Evolutionary conservation across 805 yeast genomes (phyloP).

Genomic region (Saccharomycopsis sp.): DNA sequence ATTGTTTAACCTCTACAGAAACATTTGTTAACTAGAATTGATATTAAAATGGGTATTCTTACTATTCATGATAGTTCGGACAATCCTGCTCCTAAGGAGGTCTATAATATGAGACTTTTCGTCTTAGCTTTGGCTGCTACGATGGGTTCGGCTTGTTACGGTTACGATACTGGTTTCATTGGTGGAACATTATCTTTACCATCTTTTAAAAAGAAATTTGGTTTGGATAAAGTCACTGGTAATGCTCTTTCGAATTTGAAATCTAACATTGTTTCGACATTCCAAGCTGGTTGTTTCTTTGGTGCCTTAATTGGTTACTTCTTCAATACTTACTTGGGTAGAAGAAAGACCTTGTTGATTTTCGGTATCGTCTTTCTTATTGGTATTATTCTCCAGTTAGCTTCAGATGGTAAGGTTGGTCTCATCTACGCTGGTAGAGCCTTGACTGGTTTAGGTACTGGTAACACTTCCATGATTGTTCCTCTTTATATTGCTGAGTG

Average conservation of each 20-base stretch:
- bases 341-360: slow-evolving; percentile 34
- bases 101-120: slow-evolving; percentile 40
- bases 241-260: slow-evolving; percentile 26
- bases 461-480: slow-evolving; percentile 43
- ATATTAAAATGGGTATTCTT: slow-evolving; percentile 1
- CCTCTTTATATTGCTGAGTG: slow-evolving; percentile 43
- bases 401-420: slow-evolving; percentile 34
- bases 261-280: slow-evolving; percentile 41
- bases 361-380: slow-evolving; percentile 37
- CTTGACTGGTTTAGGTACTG: slow-evolving; percentile 47
- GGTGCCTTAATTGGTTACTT: slow-evolving; percentile 38
- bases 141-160: slow-evolving; percentile 44
- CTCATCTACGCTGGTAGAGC: slow-evolving; percentile 49
- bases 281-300: slow-evolving; percentile 48
- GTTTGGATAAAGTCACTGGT: slow-evolving; percentile 30
- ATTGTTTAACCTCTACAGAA: too few relatives aligned
- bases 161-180: slow-evolving; percentile 51
- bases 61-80: slow-evolving; percentile 15
- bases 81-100: slow-evolving; percentile 33
- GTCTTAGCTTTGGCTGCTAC: slow-evolving; percentile 40
- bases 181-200: slow-evolving; percentile 45
- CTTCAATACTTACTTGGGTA: slow-evolving; percentile 35
- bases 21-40: not conserved
- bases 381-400: slow-evolving; percentile 38
- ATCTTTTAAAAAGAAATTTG: slow-evolving; percentile 41